Evolutionary conservation across 2,329 filamentous ascomycete genomes (phyloP).

Genomic region (Apiospora phragmitis): DNA sequence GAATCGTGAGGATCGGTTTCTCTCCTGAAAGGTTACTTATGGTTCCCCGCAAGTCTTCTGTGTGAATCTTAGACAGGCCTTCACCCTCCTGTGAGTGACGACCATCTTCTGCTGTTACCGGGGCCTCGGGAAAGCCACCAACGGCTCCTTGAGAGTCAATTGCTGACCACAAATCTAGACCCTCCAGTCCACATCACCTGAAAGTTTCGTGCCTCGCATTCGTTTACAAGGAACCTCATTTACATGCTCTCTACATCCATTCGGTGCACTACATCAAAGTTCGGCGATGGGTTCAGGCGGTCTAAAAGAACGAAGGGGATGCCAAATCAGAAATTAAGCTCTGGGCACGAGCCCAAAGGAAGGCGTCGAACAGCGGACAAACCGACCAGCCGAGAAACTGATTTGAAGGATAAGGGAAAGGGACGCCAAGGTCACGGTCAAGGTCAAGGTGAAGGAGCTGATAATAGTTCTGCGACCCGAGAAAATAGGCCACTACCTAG

Average conservation of each 20-base stretch:
- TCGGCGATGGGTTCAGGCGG: not conserved
- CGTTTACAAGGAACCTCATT: not conserved
- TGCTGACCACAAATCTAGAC: not conserved
- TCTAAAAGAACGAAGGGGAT: not conserved
- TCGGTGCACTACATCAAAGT: not conserved
- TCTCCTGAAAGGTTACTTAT: not conserved
- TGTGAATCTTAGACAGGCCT: not conserved
- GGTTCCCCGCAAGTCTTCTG: not conserved
- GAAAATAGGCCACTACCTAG: not conserved
- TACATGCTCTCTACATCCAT: not conserved
- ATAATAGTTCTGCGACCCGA: not conserved
- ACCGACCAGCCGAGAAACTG: not conserved
- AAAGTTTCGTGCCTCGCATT: not conserved
- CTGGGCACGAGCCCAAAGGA: not conserved
- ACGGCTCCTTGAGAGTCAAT: not conserved
- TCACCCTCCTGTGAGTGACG: not conserved
- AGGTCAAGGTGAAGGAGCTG: not conserved
- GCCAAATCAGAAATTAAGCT: not conserved
- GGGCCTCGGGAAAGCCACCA: not conserved
- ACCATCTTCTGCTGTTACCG: not conserved
- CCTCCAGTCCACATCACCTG: not conserved
- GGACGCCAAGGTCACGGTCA: not conserved
- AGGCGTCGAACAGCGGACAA: not conserved
- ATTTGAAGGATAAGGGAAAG: not conserved
- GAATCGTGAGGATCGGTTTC: not conserved